Evolutionary conservation across 2,329 filamentous ascomycete species (phyloP).

Genomic region (Monosporascus cannonballus): DNA sequence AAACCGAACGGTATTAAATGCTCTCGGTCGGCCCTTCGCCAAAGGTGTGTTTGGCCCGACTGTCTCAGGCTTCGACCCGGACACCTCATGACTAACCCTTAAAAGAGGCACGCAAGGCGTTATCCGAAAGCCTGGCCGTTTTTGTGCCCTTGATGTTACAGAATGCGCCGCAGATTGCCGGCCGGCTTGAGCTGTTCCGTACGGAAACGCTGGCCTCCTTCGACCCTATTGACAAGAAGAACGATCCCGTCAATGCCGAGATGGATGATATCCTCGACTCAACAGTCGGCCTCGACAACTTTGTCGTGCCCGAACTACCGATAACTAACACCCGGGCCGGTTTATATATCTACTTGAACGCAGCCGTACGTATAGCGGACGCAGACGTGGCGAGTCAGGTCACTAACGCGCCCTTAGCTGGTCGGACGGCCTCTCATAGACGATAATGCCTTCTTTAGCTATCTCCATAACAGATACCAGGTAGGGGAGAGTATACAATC

Average conservation of each 20-base stretch:
- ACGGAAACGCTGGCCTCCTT: conserved; percentile 48
- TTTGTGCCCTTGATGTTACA: conserved; percentile 55
- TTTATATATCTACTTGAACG: conserved; percentile 79
- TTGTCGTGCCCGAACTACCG: conserved; percentile 58
- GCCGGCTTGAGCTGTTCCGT: conserved; percentile 51
- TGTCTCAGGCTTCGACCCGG: too few species aligned
- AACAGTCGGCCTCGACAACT: conserved; percentile 48
- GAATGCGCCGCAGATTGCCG: conserved; percentile 46
- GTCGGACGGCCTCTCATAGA: conserved; percentile 78
- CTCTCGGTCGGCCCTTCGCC: conserved; percentile 45
- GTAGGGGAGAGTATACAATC: conserved; percentile 34
- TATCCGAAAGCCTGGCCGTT: conserved; percentile 44
- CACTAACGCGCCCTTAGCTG: conserved; percentile 49
- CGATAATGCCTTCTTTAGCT: conserved; percentile 70
- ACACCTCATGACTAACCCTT: conserved; percentile 3
- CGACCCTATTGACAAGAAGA: conserved; percentile 49
- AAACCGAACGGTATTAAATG: conserved; percentile 47
- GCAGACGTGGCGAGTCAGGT: not conserved
- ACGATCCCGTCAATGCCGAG: conserved; percentile 40
- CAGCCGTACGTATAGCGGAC: conserved; percentile 52
- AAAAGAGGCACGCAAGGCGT: conserved; percentile 39
- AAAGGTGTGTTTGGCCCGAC: conserved; percentile 38
- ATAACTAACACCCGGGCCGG: conserved; percentile 72
- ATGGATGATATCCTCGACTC: conserved; percentile 55
- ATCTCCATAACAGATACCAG: conserved; percentile 79